These are phyloP conservation scores for Lyophyllum atratum DNA, from an alignment of 768 basidiomycete species.

Conservation along the genomic window DNA sequence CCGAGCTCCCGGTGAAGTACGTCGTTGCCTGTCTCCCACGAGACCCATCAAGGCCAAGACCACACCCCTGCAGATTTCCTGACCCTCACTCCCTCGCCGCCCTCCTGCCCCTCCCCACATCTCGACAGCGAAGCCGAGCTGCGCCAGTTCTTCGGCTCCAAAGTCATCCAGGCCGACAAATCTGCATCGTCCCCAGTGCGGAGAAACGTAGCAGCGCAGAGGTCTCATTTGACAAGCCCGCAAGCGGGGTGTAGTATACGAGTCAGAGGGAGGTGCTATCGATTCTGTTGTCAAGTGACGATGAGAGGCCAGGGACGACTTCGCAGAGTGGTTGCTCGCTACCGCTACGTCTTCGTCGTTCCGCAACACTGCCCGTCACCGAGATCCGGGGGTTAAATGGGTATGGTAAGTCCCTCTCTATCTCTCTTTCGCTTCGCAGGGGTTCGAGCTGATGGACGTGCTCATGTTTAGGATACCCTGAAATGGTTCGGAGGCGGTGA, in stretches of 20 bases:
- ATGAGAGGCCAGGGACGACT: constrained; percentile 50
- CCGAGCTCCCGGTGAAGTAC: too few species aligned
- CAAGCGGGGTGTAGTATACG: constrained; percentile 71
- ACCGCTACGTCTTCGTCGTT: constrained; percentile 49
- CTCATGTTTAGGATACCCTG: constrained; percentile 46
- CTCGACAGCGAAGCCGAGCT: constrained; percentile 91
- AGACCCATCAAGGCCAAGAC: too few species aligned
- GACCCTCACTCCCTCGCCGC: constrained; percentile 45
- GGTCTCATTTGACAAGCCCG: constrained; percentile 79
- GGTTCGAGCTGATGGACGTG: constrained; percentile 38
- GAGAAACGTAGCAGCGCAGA: constrained; percentile 41
- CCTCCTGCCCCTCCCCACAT: constrained; percentile 67
- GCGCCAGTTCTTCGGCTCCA: constrained; percentile 91
- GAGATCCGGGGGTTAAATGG: constrained; percentile 52
- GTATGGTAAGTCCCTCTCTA: constrained; percentile 38
- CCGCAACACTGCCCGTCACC: constrained; percentile 36
- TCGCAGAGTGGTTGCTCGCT: constrained; percentile 70
- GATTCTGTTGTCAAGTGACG: constrained; percentile 54
- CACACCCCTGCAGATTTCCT: constrained; percentile 52
- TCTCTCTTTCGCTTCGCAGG: constrained; percentile 29
- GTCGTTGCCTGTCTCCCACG: too few species aligned
- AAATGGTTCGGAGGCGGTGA: constrained; percentile 54
- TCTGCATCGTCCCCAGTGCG: constrained; percentile 32
- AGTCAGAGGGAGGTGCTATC: constrained; percentile 74
- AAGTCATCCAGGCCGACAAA: constrained; percentile 72